Base-by-base conservation (phyloP, 768 basidiomycete genomes). In the Solioccasus polychromus region DNA sequence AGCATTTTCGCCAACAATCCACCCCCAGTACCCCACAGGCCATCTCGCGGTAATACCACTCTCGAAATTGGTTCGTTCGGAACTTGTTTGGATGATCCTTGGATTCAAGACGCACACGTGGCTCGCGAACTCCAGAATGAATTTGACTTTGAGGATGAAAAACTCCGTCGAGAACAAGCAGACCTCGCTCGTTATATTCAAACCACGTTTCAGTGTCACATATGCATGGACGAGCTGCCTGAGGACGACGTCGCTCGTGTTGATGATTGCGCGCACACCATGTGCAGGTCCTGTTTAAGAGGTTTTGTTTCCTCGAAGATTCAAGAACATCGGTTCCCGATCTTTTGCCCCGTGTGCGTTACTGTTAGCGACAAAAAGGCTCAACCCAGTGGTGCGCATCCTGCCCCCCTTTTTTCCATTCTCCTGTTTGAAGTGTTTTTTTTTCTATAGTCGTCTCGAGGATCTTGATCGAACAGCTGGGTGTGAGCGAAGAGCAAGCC, bases 261-360 rank as follows among this genome's bases (percentile, higher is more conserved):
- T 11, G 69, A 63, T 8, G 60, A 23, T 2, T 86, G 83, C 51
- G 51, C 52, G 10, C 83, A 86, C 54, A 49, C 48, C 14, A 76
- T 78, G 56, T 86, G 85, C 60, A 67, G 77, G 39, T 57, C 64
- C 2, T 86, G 85, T 55, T 49, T 83, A 38, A 64, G 58, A 42
- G 50, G 47, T 4, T 73, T 77, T 40, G 63, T 76, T 11, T 53
- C 52, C 25, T 65, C 72, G 5, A 76, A 75, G 60, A 67, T 85
- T n/a, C 65, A 68, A 14, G 78, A 80, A 29, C 72, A 71, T 42
- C 72, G 71, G 9, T 84, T 74, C 38, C 84, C 84, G 5, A 76
- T 86, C 24, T 55, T 75, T 11, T 86, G 84, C 59, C 85, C 84
- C 1, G 53, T 73, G 25, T 87, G 85, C 47, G 61, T 67, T 5